Evolutionary conservation across 164 flowering plant species (phyloP).

Genomic region (Sextonia rubra): DNA sequence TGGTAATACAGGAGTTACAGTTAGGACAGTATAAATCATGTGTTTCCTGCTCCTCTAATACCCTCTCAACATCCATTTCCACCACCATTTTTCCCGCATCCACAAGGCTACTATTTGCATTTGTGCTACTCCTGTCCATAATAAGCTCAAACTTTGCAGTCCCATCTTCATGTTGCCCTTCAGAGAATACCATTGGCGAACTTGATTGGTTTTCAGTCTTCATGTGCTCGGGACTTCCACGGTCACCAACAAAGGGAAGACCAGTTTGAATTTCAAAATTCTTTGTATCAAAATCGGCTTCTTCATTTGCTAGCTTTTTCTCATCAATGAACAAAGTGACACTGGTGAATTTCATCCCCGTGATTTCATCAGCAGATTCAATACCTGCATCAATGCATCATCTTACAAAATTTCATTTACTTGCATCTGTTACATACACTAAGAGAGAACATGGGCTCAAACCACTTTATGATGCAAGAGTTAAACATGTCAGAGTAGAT

Average conservation of each 20-base stretch:
- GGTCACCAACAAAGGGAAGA: constrained; percentile 2
- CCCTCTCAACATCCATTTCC: constrained; percentile 58
- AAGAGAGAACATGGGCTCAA: background rate
- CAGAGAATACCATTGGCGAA: constrained; percentile 14
- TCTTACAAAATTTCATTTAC: background rate
- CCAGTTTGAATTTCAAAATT: constrained; percentile 12
- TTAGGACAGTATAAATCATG: constrained; percentile 85
- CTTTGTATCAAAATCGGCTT: constrained; percentile 7
- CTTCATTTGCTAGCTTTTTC: constrained; percentile 14
- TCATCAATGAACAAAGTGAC: constrained; percentile 7
- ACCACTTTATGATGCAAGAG: background rate
- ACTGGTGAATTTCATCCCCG: constrained; percentile 7
- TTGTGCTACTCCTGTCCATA: background rate
- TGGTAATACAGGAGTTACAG: constrained; percentile 73
- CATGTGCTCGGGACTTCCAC: constrained; percentile 11
- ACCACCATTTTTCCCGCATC: constrained; percentile 23
- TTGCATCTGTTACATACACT: background rate
- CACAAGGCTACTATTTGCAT: constrained; percentile 13
- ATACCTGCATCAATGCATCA: constrained; percentile 21
- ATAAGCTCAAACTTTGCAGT: constrained; percentile 6
- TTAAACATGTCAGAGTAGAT: background rate
- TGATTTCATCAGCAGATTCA: constrained; percentile 18
- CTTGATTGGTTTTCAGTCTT: constrained; percentile 13
- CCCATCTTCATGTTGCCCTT: constrained; percentile 11
- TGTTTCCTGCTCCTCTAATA: constrained; percentile 63